phyloP scores from a whole-genome alignment of 1,284 basidiomycete genomes.

The Ustilago trichophora region DNA sequence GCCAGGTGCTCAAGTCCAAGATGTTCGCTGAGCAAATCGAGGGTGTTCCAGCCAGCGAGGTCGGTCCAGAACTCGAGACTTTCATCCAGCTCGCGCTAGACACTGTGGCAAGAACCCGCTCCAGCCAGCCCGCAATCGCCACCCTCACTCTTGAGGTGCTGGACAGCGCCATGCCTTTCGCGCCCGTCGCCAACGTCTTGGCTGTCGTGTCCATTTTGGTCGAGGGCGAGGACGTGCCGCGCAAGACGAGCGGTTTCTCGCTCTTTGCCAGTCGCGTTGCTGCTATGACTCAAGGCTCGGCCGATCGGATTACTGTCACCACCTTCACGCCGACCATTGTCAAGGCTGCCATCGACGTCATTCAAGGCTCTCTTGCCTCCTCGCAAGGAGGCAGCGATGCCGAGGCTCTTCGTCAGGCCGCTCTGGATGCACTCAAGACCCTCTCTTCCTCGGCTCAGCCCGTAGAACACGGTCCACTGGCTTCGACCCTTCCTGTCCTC shows the following conservation, averaged over 20 bases:
- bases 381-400: conserved; percentile 19
- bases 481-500: conserved; percentile 42
- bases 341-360: conserved; percentile 33
- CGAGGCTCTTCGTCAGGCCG: conserved; percentile 33
- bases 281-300: conserved; percentile 19
- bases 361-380: conserved; percentile 19
- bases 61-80: conserved; percentile 28
- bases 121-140: conserved; percentile 19
- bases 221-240: conserved; percentile 19
- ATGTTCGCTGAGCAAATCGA: conserved; percentile 33
- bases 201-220: conserved; percentile 43
- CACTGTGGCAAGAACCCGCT: conserved; percentile 13
- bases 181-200: conserved; percentile 46
- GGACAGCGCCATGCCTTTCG: conserved; percentile 47
- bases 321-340: conserved; percentile 40
- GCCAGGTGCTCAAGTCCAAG: conserved; percentile 44
- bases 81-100: conserved; percentile 41
- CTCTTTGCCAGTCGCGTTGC: conserved; percentile 48
- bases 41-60: conserved; percentile 9
- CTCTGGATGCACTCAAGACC: conserved; percentile 50
- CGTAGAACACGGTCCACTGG: conserved; percentile 37
- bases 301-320: conserved; percentile 31
- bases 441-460: conserved; percentile 23
- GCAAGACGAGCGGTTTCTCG: conserved; percentile 43
- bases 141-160: conserved; percentile 40